These are phyloP conservation scores for Ceratocystis albifundus DNA, from an alignment of 2,329 filamentous ascomycete genomes.

Conservation along the genomic window DNA sequence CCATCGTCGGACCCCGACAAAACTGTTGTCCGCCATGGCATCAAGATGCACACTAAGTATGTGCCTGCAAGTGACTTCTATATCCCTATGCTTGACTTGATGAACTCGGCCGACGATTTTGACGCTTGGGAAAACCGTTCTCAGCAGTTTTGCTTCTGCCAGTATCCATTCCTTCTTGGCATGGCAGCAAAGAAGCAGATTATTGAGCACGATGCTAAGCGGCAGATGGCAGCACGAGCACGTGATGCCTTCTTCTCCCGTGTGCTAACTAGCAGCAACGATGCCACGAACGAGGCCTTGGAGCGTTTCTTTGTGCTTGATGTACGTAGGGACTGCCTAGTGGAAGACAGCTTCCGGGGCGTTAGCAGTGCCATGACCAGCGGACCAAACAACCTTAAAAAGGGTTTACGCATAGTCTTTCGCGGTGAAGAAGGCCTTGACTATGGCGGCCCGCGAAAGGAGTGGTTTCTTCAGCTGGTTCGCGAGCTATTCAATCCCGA, in stretches of 20 bases:
- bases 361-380: slow-evolving; percentile 78
- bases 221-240: slow-evolving; percentile 82
- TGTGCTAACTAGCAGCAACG: slow-evolving; percentile 62
- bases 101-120: slow-evolving; percentile 76
- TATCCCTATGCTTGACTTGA: slow-evolving; percentile 63
- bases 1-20: slow-evolving; percentile 27
- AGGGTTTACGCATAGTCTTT: slow-evolving; percentile 75
- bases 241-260: slow-evolving; percentile 85
- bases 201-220: slow-evolving; percentile 72
- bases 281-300: slow-evolving; percentile 47
- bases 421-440: slow-evolving; percentile 83
- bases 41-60: slow-evolving; percentile 47
- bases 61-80: slow-evolving; percentile 79
- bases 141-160: slow-evolving; percentile 49
- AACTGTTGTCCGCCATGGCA: slow-evolving; percentile 27
- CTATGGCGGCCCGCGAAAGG: slow-evolving; percentile 77
- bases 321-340: slow-evolving; percentile 71
- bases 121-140: slow-evolving; percentile 77
- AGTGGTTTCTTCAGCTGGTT: slow-evolving; percentile 85
- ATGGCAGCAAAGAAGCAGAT: slow-evolving; percentile 89
- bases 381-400: slow-evolving; percentile 77
- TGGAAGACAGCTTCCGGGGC: slow-evolving; percentile 74
- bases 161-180: slow-evolving; percentile 83
- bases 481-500: slow-evolving; percentile 85
- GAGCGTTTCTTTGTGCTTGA: slow-evolving; percentile 49